Percentiles rank a stretch among this genome's conserved stretches.
Evolutionary conservation across 768 basidiomycete species (phyloP).

Genomic region (Xanthoconium purpureum): DNA sequence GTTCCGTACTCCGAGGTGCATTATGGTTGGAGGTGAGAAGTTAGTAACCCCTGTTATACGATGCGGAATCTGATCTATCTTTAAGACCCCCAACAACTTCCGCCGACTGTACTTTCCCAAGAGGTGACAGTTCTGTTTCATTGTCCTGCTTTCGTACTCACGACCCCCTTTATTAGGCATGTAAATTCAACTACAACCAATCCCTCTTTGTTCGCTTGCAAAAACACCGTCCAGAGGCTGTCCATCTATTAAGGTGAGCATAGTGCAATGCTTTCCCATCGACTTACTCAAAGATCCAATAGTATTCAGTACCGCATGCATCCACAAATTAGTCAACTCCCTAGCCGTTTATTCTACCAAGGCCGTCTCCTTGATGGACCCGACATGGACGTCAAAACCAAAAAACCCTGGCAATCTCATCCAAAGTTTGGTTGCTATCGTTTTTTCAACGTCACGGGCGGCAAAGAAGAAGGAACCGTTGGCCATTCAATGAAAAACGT

Average conservation of each 20-base stretch:
- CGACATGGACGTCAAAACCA: constrained; percentile 79
- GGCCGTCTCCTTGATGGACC: constrained; percentile 82
- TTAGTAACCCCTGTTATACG: neutral
- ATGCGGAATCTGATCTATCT: neutral
- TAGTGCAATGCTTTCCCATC: neutral
- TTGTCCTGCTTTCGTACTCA: constrained; percentile 13
- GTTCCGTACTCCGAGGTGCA: constrained; percentile 75
- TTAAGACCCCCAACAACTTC: constrained; percentile 87
- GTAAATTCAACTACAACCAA: constrained; percentile 76
- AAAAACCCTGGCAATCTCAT: constrained; percentile 80
- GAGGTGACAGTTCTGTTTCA: constrained; percentile 41
- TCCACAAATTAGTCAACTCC: constrained; percentile 87
- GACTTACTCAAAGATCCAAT: constrained; percentile 1
- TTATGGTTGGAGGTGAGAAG: constrained; percentile 83
- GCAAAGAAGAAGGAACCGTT: constrained; percentile 52
- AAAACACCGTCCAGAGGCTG: constrained; percentile 71
- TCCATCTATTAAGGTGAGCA: constrained; percentile 82
- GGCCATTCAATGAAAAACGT: constrained; percentile 76
- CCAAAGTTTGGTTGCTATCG: constrained; percentile 80
- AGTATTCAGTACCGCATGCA: constrained; percentile 99
- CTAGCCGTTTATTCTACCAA: constrained; percentile 85
- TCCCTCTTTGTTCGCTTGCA: constrained; percentile 92
- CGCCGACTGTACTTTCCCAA: constrained; percentile 80
- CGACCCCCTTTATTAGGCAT: constrained; percentile 48
- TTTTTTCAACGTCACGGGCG: constrained; percentile 78